Evolutionary conservation across 2,329 filamentous ascomycete species (phyloP).

Genomic region (Chrysoporthe cubensis): DNA sequence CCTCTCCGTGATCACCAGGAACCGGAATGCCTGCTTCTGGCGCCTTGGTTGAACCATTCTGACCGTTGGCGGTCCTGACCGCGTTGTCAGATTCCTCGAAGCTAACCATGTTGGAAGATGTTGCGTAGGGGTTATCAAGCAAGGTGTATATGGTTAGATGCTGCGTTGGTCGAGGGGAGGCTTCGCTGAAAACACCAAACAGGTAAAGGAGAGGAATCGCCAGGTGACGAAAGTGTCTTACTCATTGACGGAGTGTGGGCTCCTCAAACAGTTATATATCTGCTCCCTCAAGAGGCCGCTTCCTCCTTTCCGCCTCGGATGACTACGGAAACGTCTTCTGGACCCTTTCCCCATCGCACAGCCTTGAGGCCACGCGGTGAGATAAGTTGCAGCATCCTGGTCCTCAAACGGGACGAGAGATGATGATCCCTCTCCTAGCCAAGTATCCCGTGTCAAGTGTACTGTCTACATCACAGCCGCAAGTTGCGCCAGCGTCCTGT

Average conservation of each 20-base stretch:
- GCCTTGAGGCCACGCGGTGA: slow-evolving; percentile 11
- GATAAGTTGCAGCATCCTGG: slow-evolving; percentile 1
- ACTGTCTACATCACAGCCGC: slow-evolving; percentile 17
- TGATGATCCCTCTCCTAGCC: slow-evolving; percentile 11
- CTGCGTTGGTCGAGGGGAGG: too few species aligned
- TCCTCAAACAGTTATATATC: slow-evolving; percentile 25
- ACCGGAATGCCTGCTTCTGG: slow-evolving; percentile 38
- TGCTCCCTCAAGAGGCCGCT: slow-evolving; percentile 13
- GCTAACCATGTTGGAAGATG: slow-evolving; percentile 23
- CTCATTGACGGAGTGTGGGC: slow-evolving; percentile 15
- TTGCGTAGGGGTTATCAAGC: slow-evolving; percentile 18
- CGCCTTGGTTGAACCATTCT: slow-evolving; percentile 34
- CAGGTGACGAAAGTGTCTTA: slow-evolving; percentile 4
- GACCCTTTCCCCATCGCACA: background rate
- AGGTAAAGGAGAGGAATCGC: slow-evolving; percentile 8
- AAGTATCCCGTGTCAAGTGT: slow-evolving; percentile 9
- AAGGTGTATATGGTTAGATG: background rate
- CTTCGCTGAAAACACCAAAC: slow-evolving; percentile 13
- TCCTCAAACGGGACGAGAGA: background rate
- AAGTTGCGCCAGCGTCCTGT: background rate
- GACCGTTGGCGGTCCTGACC: slow-evolving; percentile 6
- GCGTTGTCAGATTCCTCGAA: slow-evolving; percentile 14
- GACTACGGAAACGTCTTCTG: slow-evolving; percentile 8
- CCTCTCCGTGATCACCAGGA: slow-evolving; percentile 49
- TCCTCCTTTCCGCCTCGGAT: slow-evolving; percentile 7